Conservation (phyloP, 176 grass and related monocot species). For the Triticum dicoccoides region DNA sequence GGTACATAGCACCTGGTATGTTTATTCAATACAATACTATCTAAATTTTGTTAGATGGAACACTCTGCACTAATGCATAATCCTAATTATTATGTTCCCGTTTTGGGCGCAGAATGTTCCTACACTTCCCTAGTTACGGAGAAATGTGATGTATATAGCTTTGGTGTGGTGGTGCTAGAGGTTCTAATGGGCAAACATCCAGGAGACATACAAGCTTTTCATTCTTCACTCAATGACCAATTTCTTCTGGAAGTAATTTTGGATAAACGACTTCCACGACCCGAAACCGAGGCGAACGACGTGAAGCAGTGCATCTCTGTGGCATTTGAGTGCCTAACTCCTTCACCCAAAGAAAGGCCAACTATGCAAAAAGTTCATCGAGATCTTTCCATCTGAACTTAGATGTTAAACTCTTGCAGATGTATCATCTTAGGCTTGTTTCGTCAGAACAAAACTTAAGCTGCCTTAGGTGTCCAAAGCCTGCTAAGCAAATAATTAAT, state of each 20-base stretch:
- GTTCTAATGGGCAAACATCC: slow-evolving; percentile 32
- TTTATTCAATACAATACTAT: not conserved
- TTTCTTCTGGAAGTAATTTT: not conserved
- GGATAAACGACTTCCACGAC: not conserved
- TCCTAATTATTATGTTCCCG: not conserved
- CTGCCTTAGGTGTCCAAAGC: not conserved
- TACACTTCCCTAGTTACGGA: not conserved
- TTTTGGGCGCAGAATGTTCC: slow-evolving; percentile 11
- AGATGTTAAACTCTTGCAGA: not conserved
- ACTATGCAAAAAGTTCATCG: slow-evolving; percentile 4
- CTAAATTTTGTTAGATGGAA: not conserved
- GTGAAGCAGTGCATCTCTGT: not conserved
- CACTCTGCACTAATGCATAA: not conserved
- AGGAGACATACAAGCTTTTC: not conserved
- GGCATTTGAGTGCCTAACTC: not conserved
- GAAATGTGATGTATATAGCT: slow-evolving; percentile 32
- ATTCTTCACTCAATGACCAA: not conserved
- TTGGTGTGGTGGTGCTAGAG: slow-evolving; percentile 20
- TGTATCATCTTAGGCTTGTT: not conserved
- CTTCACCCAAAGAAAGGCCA: not conserved
- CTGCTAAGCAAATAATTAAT: not conserved
- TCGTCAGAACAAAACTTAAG: not conserved
- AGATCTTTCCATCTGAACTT: not conserved
- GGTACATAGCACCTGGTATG: slow-evolving; percentile 36
- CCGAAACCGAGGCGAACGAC: not conserved